Percentiles rank a stretch among this genome's conserved stretches.
phyloP scores from a whole-genome alignment of 331 rosid species.

The Acacia concinna region DNA sequence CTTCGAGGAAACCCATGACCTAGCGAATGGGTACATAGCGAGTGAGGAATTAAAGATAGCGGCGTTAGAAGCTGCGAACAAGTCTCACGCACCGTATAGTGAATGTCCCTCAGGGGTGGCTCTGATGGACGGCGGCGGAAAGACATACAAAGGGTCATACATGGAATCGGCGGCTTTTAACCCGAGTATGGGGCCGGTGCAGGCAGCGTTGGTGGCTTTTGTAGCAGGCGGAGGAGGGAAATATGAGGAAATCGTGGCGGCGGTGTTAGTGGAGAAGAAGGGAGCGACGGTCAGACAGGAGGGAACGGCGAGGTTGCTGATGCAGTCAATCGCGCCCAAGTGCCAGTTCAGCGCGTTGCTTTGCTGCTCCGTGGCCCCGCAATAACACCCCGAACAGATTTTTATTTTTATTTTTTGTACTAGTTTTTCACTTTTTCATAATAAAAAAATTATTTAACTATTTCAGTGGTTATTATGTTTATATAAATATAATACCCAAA shows the following conservation, averaged over 20 bases:
- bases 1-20: not conserved
- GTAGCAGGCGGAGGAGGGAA: constrained; percentile 54
- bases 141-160: constrained; percentile 60
- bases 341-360: constrained; percentile 41
- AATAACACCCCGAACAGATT: not conserved
- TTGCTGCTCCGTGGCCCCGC: constrained; percentile 24
- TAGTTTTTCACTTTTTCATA: not conserved
- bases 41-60: constrained; percentile 30
- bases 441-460: no score
- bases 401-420: not conserved
- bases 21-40: constrained; percentile 22
- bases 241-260: constrained; percentile 55
- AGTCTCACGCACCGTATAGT: constrained; percentile 86
- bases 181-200: constrained; percentile 83
- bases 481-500: no score
- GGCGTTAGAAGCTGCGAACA: constrained; percentile 79
- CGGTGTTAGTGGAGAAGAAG: constrained; percentile 70
- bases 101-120: constrained; percentile 79
- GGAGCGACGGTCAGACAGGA: constrained; percentile 67
- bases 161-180: constrained; percentile 88
- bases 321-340: constrained; percentile 52
- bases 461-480: not conserved
- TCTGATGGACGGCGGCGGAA: constrained; percentile 50
- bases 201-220: constrained; percentile 77
- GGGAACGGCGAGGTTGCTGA: constrained; percentile 54